phyloP scores from a whole-genome alignment of 2,329 filamentous ascomycete genomes.

The Cylindrodendrum hubeiense region DNA sequence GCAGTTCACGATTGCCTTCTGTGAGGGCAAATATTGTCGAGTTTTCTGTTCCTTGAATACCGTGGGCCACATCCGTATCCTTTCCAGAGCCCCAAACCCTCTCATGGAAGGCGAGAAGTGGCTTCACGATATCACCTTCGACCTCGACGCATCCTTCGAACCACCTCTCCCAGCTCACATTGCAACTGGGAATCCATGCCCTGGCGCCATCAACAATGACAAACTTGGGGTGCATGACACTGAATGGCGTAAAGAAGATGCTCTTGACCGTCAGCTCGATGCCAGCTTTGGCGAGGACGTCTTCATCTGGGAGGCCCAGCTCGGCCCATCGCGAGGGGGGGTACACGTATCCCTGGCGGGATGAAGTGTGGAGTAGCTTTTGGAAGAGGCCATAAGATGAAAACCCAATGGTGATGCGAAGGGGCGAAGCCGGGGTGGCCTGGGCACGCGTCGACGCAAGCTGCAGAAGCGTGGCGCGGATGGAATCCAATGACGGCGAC shows the following conservation, averaged over 20 bases:
- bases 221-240: conserved; percentile 91
- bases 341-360: conserved; percentile 72
- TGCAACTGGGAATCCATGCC: conserved; percentile 82
- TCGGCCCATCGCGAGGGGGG: conserved; percentile 69
- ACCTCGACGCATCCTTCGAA: conserved; percentile 82
- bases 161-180: conserved; percentile 91
- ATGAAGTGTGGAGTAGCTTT: conserved; percentile 80
- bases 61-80: conserved; percentile 21
- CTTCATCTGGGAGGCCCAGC: conserved; percentile 72
- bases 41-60: neutral
- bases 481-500: conserved; percentile 69
- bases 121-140: conserved; percentile 69
- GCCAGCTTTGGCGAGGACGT: conserved; percentile 64
- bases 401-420: conserved; percentile 80
- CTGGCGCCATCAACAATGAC: conserved; percentile 76
- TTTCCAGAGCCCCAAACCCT: conserved; percentile 70
- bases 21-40: neutral
- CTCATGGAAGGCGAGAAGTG: conserved; percentile 76
- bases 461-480: conserved; percentile 68
- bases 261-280: conserved; percentile 81
- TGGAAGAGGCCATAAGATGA: conserved; percentile 80
- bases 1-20: neutral
- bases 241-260: conserved; percentile 83
- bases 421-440: conserved; percentile 41
- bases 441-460: conserved; percentile 63